Evolutionary conservation across 225 moss, liverwort and hornwort species (phyloP), one percentile per base, ranked within the genome.

Genomic region (Straminergon stramineum): DNA sequence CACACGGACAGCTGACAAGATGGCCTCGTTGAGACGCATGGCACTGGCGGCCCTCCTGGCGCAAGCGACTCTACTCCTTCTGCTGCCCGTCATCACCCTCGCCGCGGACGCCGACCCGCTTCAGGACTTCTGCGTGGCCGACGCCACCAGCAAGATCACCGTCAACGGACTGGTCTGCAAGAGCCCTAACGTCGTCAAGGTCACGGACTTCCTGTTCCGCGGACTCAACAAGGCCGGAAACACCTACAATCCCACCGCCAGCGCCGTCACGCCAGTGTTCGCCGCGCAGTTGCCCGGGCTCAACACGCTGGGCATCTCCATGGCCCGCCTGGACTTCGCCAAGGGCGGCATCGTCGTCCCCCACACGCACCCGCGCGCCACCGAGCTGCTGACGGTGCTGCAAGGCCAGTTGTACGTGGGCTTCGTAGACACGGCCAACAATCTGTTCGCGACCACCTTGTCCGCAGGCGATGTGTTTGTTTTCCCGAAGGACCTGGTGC

Each of bases 351-450:
- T 76, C 76, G 76, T 76, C 53, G 76, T 76, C 21, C 76, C 76
- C 3, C 76, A 76, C 76, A 76, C 76, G 76, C 76, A 76, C 76
- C 76, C 76, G 22, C 76, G 53, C 21, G 76, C 76, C 53, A 76
- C 53, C 21, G 76, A 76, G 76, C 87, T 91, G 3, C 56, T 91
- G 15, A 64, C 32, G 27, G 51, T 91, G 74, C 51, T 79, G 74
- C 39, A 89, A 11, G 91, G 91, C 16, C 8, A 66, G 17, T 4
- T 90, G 62, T 92, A 90, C 90, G 90, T 87, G 41, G 92, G 92
- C 15, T 92, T 92, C 75, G 87, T 92, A 61, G 90, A 75, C 90
- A 84, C 90, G 14, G 68, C 60, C 68, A 87, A 90, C 75, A 66
- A 81, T 7, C 75, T 92, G 61, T 92, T 90, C 55, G 75, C 90